phyloP scores from a whole-genome alignment of 805 yeast genomes.

The Schwanniomyces yamadae region DNA sequence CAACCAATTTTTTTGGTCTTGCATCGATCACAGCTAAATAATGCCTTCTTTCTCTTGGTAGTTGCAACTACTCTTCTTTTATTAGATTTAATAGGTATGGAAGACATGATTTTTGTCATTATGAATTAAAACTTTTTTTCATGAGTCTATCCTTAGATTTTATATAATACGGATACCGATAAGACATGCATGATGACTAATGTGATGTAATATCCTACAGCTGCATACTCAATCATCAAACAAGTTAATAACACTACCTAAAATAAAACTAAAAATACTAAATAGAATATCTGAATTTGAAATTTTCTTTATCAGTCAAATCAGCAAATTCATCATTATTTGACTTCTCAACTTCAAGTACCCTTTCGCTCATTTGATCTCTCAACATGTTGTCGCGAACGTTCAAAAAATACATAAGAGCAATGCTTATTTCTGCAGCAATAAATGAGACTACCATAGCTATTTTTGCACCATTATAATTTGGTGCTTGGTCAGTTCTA shows the following conservation, averaged over 20 bases:
- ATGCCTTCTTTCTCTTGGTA: not conserved
- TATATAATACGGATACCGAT: too few relatives aligned
- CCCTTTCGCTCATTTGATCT: conserved; percentile 17
- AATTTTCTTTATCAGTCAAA: conserved; percentile 54
- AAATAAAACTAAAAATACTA: too few relatives aligned
- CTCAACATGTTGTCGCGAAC: conserved; percentile 35
- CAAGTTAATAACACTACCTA: too few relatives aligned
- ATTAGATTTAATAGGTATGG: not conserved
- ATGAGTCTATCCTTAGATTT: too few relatives aligned
- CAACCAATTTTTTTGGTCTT: not conserved
- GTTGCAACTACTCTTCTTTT: not conserved
- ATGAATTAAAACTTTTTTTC: too few relatives aligned
- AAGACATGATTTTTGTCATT: not conserved
- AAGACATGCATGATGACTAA: too few relatives aligned
- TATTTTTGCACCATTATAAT: conserved; percentile 41
- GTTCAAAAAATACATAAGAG: not conserved
- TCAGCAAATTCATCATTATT: conserved; percentile 50
- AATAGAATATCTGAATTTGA: conserved; percentile 38
- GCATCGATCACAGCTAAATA: conserved; percentile 2
- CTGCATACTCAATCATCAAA: too few relatives aligned
- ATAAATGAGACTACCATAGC: conserved; percentile 31
- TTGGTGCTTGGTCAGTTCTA: conserved; percentile 41
- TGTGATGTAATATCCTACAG: too few relatives aligned
- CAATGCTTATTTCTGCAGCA: not conserved
- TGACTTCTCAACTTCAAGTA: conserved; percentile 17